Conservation (phyloP, 768 basidiomycete species). For the Paxillus rubicundulus region DNA sequence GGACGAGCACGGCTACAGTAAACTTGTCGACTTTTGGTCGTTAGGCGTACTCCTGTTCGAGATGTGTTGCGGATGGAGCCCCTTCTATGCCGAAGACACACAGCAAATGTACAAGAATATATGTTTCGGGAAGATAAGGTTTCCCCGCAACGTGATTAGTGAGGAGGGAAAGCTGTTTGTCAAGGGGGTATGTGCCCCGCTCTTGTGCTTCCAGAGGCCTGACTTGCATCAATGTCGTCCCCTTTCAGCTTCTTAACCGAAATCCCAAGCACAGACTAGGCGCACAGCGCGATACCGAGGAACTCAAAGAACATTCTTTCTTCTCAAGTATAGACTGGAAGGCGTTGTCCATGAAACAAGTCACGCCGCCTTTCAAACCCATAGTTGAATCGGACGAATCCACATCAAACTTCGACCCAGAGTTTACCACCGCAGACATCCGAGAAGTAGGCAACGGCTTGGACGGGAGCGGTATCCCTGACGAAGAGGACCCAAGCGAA, state of each 20-base stretch:
- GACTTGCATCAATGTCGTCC: slow-evolving; percentile 12
- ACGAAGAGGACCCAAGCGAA: slow-evolving; percentile 68
- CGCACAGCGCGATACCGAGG: slow-evolving; percentile 83
- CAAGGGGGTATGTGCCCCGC: slow-evolving; percentile 74
- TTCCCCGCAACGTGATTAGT: slow-evolving; percentile 93
- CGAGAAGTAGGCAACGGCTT: slow-evolving; percentile 60
- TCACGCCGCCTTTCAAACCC: slow-evolving; percentile 97
- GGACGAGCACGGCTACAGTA: slow-evolving; percentile 97
- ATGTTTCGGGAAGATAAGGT: slow-evolving; percentile 98
- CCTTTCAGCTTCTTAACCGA: slow-evolving; percentile 83
- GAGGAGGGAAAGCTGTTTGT: slow-evolving; percentile 99
- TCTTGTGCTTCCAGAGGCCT: slow-evolving; percentile 7
- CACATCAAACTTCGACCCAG: slow-evolving; percentile 96
- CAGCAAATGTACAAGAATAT: slow-evolving; percentile 99
- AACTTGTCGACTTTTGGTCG: slow-evolving; percentile 98
- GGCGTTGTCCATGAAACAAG: slow-evolving; percentile 80
- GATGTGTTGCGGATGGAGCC: slow-evolving; percentile 99
- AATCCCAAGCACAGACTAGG: slow-evolving; percentile 98
- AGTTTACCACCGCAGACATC: slow-evolving; percentile 93
- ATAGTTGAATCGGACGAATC: slow-evolving; percentile 97
- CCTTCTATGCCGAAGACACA: slow-evolving; percentile 98
- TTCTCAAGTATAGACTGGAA: slow-evolving; percentile 92
- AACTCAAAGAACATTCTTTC: slow-evolving; percentile 95
- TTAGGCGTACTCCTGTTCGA: slow-evolving; percentile 95
- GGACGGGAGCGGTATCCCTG: slow-evolving; percentile 43